Percentiles rank a stretch among this genome's conserved stretches.
These are phyloP conservation scores for Rachicladosporium sp. DNA, from an alignment of 2,329 filamentous ascomycete genomes.

Conservation along the genomic window DNA sequence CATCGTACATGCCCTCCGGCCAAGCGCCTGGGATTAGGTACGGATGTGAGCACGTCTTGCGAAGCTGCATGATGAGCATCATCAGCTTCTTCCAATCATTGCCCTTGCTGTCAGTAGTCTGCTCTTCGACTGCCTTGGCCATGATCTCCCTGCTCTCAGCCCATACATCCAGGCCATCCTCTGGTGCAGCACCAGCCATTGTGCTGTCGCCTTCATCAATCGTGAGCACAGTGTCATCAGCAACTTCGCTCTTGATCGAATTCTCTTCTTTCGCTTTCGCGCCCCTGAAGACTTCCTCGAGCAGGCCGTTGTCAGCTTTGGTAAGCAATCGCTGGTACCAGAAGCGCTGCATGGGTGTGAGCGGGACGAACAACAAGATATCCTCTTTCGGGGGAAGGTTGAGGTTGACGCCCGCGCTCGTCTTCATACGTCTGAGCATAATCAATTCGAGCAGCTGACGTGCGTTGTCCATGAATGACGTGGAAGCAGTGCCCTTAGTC, in stretches of 20 bases:
- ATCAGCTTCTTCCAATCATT: conserved; percentile 31
- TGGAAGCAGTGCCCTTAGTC: conserved; percentile 40
- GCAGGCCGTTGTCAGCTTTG: conserved; percentile 36
- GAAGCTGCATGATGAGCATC: conserved; percentile 45
- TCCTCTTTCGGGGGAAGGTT: conserved; percentile 46
- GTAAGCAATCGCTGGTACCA: conserved; percentile 49
- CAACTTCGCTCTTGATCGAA: conserved; percentile 25
- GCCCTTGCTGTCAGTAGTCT: background rate
- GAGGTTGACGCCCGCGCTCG: conserved; percentile 40
- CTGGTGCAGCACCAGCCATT: background rate
- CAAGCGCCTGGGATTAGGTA: conserved; percentile 37
- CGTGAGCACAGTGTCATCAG: conserved; percentile 17
- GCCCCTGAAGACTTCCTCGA: conserved; percentile 41
- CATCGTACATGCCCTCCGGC: conserved; percentile 35
- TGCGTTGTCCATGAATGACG: conserved; percentile 40
- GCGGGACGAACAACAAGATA: conserved; percentile 43
- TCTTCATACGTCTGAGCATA: conserved; percentile 49
- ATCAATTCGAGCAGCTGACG: conserved; percentile 42
- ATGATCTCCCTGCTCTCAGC: conserved; percentile 34
- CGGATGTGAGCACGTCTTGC: conserved; percentile 44
- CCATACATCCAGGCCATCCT: conserved; percentile 27
- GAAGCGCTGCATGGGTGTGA: conserved; percentile 46
- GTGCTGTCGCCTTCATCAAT: background rate
- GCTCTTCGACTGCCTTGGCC: conserved; percentile 26
- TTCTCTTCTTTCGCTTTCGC: conserved; percentile 33